Percentiles rank a stretch among this genome's conserved stretches.
Conservation (phyloP, 768 basidiomycete species). For the Suillus cothurnatus region DNA sequence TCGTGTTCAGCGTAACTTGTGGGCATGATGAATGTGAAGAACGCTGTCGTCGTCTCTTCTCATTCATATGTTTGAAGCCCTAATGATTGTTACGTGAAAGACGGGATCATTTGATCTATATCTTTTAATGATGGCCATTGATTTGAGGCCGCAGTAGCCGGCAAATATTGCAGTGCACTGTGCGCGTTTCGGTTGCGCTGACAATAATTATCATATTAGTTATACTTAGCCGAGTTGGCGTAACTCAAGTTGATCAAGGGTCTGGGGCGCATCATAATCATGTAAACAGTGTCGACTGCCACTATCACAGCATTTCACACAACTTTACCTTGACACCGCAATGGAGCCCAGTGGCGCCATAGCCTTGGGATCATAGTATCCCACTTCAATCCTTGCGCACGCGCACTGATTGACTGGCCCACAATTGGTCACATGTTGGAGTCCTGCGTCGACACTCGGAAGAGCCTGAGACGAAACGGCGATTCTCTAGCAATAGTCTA, state of each 20-base stretch:
- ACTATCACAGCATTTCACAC: background rate
- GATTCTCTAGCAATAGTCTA: background rate
- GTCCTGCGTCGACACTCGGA: background rate
- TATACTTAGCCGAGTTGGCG: too few relatives aligned
- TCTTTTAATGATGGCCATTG: too few relatives aligned
- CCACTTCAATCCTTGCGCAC: background rate
- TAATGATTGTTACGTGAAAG: too few relatives aligned
- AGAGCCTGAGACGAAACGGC: background rate
- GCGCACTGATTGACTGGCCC: background rate
- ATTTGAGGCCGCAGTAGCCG: too few relatives aligned
- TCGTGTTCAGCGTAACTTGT: conserved; percentile 8
- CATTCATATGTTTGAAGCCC: background rate
- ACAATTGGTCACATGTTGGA: background rate
- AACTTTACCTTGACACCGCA: background rate
- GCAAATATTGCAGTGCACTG: too few relatives aligned
- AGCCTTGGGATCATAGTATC: too few relatives aligned
- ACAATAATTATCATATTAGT: too few relatives aligned
- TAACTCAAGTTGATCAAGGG: too few relatives aligned
- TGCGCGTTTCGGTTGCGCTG: too few relatives aligned
- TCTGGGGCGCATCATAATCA: too few relatives aligned
- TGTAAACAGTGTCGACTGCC: background rate
- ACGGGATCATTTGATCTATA: too few relatives aligned
- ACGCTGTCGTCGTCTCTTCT: conserved; percentile 1
- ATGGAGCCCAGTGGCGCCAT: background rate
- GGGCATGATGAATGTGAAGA: conserved; percentile 9